phyloP scores from a whole-genome alignment of 2,329 filamentous ascomycete species.

The Didymella sp. region DNA sequence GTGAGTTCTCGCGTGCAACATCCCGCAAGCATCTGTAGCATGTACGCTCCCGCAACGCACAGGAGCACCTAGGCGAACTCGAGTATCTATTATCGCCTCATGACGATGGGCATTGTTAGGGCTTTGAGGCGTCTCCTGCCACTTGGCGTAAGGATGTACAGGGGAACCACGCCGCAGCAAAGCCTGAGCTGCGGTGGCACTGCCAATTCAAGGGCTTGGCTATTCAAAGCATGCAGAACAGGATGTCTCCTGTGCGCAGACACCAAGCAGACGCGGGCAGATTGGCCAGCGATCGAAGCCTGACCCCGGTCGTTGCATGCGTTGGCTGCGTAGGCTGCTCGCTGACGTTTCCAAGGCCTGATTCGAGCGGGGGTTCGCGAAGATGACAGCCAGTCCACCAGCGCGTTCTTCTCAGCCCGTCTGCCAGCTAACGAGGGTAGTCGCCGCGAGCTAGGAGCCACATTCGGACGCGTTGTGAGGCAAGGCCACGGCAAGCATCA shows the following conservation, averaged over 20 bases:
- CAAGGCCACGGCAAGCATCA: slow-evolving; percentile 5
- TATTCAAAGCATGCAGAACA: slow-evolving; percentile 31
- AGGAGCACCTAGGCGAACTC: slow-evolving; percentile 4
- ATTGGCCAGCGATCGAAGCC: slow-evolving; percentile 43
- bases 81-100: slow-evolving; percentile 6
- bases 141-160: slow-evolving; percentile 17
- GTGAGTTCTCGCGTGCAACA: slow-evolving; percentile 9
- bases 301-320: slow-evolving; percentile 47
- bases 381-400: slow-evolving; percentile 19
- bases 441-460: slow-evolving; percentile 19
- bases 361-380: slow-evolving; percentile 43
- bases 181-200: slow-evolving; percentile 32
- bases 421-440: slow-evolving; percentile 13
- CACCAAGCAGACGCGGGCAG: slow-evolving; percentile 23
- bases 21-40: slow-evolving; percentile 12
- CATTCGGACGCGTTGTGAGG: slow-evolving; percentile 15
- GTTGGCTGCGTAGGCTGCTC: slow-evolving; percentile 45
- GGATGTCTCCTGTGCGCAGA: slow-evolving; percentile 36
- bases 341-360: slow-evolving; percentile 26
- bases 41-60: slow-evolving; percentile 4
- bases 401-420: slow-evolving; percentile 25
- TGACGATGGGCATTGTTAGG: slow-evolving; percentile 9
- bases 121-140: slow-evolving; percentile 12
- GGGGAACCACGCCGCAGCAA: slow-evolving; percentile 17
- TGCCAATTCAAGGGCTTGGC: slow-evolving; percentile 41